Percentiles rank a stretch among this genome's conserved stretches.
These are phyloP conservation scores for Rhodotorula graminis DNA, from an alignment of 768 basidiomycete genomes.

Conservation along the genomic window DNA sequence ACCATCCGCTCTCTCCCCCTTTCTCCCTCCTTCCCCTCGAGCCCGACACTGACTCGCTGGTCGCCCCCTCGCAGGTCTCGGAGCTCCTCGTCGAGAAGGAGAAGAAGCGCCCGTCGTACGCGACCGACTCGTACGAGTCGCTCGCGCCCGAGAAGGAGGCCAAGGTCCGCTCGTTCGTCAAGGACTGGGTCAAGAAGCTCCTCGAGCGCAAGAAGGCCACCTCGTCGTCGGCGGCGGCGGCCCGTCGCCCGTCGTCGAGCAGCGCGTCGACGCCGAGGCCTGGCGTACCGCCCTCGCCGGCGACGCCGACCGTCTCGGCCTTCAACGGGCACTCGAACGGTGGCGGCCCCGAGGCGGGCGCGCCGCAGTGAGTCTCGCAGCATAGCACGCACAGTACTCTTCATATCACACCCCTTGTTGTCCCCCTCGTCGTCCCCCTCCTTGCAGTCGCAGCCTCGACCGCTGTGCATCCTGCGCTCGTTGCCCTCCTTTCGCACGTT, in stretches of 20 bases:
- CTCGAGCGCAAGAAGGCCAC: slow-evolving; percentile 40
- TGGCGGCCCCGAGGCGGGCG: background rate
- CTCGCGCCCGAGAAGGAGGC: slow-evolving; percentile 77
- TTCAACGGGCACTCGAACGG: background rate
- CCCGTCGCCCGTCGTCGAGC: background rate
- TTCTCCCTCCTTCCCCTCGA: too few relatives aligned
- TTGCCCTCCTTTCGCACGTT: too few relatives aligned
- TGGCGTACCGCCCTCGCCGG: background rate
- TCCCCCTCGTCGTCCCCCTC: too few relatives aligned
- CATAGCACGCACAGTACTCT: too few relatives aligned
- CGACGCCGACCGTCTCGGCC: background rate
- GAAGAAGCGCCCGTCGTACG: slow-evolving; percentile 78
- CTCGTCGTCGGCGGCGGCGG: background rate
- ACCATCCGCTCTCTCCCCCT: background rate
- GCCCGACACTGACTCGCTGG: too few relatives aligned
- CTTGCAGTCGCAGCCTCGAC: too few relatives aligned
- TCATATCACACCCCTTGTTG: too few relatives aligned
- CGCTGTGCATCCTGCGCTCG: too few relatives aligned
- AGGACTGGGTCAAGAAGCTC: slow-evolving; percentile 82
- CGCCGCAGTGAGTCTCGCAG: background rate
- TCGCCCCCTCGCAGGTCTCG: slow-evolving; percentile 61
- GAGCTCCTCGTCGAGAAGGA: slow-evolving; percentile 86
- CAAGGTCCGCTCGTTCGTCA: slow-evolving; percentile 89
- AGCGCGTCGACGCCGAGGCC: background rate
- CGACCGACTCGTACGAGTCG: slow-evolving; percentile 64